Conservation (phyloP, 75 land plant genomes). For the Adiantum capillusveneris region DNA sequence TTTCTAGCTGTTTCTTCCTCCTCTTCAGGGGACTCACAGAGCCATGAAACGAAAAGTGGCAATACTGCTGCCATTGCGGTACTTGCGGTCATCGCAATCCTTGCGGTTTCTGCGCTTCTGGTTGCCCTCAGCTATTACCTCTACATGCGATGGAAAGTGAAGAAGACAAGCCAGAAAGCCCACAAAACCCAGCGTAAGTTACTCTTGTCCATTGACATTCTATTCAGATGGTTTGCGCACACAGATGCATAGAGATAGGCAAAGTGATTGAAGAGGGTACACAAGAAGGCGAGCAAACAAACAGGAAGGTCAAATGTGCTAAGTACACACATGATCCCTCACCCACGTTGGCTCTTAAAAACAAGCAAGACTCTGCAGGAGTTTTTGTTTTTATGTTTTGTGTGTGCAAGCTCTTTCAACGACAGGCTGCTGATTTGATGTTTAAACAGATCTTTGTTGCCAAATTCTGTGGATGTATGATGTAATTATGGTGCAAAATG, state of each 20-base stretch:
- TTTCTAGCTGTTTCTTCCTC: too few species aligned
- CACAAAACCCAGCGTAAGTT: too few species aligned
- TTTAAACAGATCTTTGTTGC: not conserved
- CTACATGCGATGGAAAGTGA: conserved; percentile 48
- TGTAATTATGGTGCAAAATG: not conserved
- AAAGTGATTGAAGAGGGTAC: too few species aligned
- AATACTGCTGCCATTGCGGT: conserved; percentile 9
- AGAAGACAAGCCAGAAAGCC: conserved; percentile 22
- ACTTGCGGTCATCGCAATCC: conserved; percentile 42
- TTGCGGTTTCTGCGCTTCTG: conserved; percentile 46
- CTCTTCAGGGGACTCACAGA: not conserved
- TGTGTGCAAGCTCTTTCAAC: too few species aligned
- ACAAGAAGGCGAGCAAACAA: too few species aligned
- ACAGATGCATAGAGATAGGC: too few species aligned
- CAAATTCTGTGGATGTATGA: not conserved
- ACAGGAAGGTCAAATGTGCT: not conserved
- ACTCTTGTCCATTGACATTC: too few species aligned
- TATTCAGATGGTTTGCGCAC: too few species aligned
- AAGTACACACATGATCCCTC: not conserved
- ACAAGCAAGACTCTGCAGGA: not conserved
- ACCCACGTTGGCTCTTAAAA: not conserved
- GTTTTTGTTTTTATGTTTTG: too few species aligned
- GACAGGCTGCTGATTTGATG: not conserved
- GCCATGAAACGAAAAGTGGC: not conserved
- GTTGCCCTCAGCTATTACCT: conserved; percentile 64